Conservation (phyloP, 2,329 filamentous ascomycete genomes). For the Aureobasidium sp. region DNA sequence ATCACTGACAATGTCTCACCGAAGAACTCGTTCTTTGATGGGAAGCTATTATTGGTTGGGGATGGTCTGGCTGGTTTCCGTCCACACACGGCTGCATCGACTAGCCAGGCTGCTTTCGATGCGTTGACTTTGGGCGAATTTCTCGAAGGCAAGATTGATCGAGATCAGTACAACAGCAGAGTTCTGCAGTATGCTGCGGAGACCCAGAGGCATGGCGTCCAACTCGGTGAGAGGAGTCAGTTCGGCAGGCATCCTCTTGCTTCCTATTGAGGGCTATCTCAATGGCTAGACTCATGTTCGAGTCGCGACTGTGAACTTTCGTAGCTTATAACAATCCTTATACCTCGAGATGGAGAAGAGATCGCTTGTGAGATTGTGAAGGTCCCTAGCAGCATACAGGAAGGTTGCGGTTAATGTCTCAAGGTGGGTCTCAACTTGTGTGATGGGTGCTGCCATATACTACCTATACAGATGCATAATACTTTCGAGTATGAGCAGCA, state of each 20-base stretch:
- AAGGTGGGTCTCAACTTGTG: too few relatives aligned
- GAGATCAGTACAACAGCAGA: slow-evolving; percentile 31
- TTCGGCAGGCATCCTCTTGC: slow-evolving; percentile 30
- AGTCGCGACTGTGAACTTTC: too few relatives aligned
- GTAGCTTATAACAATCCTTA: neutral
- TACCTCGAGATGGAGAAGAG: neutral
- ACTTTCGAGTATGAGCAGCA: too few relatives aligned
- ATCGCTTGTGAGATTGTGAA: too few relatives aligned
- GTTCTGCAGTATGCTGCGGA: slow-evolving; percentile 32
- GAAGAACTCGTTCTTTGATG: slow-evolving; percentile 33
- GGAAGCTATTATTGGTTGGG: slow-evolving; percentile 40
- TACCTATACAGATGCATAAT: too few relatives aligned
- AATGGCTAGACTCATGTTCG: too few relatives aligned
- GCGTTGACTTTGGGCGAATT: slow-evolving; percentile 36
- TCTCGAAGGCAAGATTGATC: slow-evolving; percentile 32
- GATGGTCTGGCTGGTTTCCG: slow-evolving; percentile 42
- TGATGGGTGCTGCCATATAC: too few relatives aligned
- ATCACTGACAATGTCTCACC: slow-evolving; percentile 38
- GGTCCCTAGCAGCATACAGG: too few relatives aligned
- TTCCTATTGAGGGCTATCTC: neutral
- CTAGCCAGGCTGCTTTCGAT: slow-evolving; percentile 43
- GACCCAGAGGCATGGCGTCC: slow-evolving; percentile 34
- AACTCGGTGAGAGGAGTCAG: slow-evolving; percentile 37
- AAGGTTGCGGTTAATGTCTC: too few relatives aligned
- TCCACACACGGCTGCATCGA: slow-evolving; percentile 42